Base-by-base conservation (phyloP, 2,329 filamentous ascomycete species). In the Apiospora sp. region DNA sequence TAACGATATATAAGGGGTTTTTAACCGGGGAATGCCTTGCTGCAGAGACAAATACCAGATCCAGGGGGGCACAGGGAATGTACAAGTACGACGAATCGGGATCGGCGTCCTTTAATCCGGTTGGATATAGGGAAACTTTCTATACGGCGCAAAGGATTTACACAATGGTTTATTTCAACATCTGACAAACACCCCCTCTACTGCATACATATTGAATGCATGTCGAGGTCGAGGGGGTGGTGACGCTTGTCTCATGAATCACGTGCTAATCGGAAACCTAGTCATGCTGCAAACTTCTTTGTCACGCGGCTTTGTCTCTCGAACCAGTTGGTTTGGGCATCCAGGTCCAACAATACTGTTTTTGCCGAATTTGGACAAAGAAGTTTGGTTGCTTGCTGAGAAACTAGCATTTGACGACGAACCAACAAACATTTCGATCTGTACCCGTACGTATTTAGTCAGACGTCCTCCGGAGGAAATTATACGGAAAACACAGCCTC, bases 1-100 rank as follows among this genome's bases (percentile, higher is more conserved):
- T 61, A 61, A 61, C 16, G 54, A 61, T 22, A 61, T 61, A 61
- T 7, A 61, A 22, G 54, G 30, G 54, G 19, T 19, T 64, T 64
- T 41, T 8, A 13, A 24, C 49, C 19, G 34, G 58, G 34, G 10
- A 13, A 64, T 64, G 41, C 58, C 58, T n/a, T 6, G 19, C 58
- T n/a, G 22, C 58, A 12, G 58, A 12, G 41, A 19, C 58, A n/a
- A 14, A 64, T 22, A 4, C 58, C 22, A 13, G 16, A n/a, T 13
- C 19, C 7, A 19, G 58, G 58, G 16, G 54, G 16, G n/a, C 30
- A 61, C 27, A 37, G 6, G 54, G 30, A 30, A 22, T 61, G 54
- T 61, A 61, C 19, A 34, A 12, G 27, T 61, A 61, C 54, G 16
- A 61, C 19, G 16, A 13, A 64, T 34, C 14, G 58, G 58, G 22